These are phyloP conservation scores for Fusarium oligoseptatum DNA, from an alignment of 2,329 filamentous ascomycete species.

Conservation along the genomic window DNA sequence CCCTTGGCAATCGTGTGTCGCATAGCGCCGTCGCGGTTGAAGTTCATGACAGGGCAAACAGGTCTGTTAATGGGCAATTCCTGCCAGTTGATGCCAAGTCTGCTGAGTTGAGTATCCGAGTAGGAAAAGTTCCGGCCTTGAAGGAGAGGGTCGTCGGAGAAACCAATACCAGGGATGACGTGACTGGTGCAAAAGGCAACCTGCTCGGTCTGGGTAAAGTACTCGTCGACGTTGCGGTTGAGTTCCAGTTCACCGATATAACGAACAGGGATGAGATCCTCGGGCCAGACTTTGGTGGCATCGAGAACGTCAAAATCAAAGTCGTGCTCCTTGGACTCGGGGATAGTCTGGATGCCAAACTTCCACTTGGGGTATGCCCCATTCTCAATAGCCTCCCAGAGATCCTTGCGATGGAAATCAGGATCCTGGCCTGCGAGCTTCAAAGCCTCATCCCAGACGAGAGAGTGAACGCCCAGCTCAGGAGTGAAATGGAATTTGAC, in stretches of 20 bases:
- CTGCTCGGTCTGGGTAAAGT: conserved; percentile 86
- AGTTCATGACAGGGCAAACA: conserved; percentile 80
- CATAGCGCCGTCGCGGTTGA: conserved; percentile 80
- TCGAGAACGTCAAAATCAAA: conserved; percentile 91
- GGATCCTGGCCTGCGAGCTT: conserved; percentile 82
- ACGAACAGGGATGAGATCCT: conserved; percentile 79
- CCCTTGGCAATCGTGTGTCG: conserved; percentile 79
- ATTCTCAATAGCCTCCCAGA: conserved; percentile 79
- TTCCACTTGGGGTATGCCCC: conserved; percentile 82
- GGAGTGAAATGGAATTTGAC: conserved; percentile 85
- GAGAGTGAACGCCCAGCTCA: conserved; percentile 79
- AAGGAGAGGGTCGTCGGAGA: conserved; percentile 80
- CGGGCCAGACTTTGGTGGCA: conserved; percentile 88
- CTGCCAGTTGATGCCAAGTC: conserved; percentile 81
- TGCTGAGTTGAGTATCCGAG: conserved; percentile 76
- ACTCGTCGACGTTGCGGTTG: conserved; percentile 85
- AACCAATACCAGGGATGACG: conserved; percentile 82
- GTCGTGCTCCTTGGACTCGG: conserved; percentile 77
- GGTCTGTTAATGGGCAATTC: conserved; percentile 83
- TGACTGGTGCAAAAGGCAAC: conserved; percentile 86
- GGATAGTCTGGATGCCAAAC: conserved; percentile 84
- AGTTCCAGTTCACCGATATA: conserved; percentile 86
- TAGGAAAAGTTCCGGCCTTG: conserved; percentile 81
- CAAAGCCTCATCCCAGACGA: conserved; percentile 84
- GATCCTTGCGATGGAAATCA: conserved; percentile 85